Evolutionary conservation across 2,329 filamentous ascomycete species (phyloP).

Genomic region (Fusarium setosum): DNA sequence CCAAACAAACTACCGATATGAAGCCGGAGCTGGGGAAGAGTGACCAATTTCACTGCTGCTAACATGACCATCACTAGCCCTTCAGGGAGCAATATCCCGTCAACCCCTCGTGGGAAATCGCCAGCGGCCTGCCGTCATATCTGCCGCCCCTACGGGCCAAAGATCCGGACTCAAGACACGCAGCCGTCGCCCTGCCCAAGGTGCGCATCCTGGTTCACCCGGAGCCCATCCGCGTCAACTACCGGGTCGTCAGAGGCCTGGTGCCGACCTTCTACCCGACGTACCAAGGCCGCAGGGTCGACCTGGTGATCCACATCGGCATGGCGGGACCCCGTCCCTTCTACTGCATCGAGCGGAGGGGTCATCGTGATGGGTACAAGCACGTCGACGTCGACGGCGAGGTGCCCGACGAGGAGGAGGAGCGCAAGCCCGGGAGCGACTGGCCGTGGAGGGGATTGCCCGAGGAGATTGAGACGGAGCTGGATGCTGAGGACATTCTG

Average conservation of each 20-base stretch:
- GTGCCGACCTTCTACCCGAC: conserved; percentile 72
- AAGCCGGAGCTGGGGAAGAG: too few species aligned
- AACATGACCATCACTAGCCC: conserved; percentile 62
- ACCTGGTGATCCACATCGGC: conserved; percentile 82
- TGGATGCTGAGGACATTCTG: conserved; percentile 69
- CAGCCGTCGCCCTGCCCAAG: conserved; percentile 49
- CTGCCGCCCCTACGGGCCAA: conserved; percentile 65
- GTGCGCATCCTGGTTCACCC: conserved; percentile 75
- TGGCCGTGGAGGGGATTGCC: conserved; percentile 68
- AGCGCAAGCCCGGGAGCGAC: conserved; percentile 57
- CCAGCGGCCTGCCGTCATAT: conserved; percentile 72
- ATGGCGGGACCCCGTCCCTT: conserved; percentile 74
- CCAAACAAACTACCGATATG: too few species aligned
- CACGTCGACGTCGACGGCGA: conserved; percentile 77
- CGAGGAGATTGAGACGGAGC: conserved; percentile 65
- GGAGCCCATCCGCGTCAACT: conserved; percentile 76
- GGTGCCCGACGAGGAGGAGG: conserved; percentile 63
- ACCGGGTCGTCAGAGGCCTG: conserved; percentile 71
- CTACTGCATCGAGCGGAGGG: conserved; percentile 78
- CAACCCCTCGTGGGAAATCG: conserved; percentile 87
- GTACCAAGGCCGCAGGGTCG: conserved; percentile 57
- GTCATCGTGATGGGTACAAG: conserved; percentile 77
- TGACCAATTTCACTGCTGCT: conserved; percentile 22
- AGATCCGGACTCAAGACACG: conserved; percentile 46
- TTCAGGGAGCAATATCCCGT: conserved; percentile 78